phyloP scores from a whole-genome alignment of 2,329 filamentous ascomycete species.

The Penicillium frequentans region DNA sequence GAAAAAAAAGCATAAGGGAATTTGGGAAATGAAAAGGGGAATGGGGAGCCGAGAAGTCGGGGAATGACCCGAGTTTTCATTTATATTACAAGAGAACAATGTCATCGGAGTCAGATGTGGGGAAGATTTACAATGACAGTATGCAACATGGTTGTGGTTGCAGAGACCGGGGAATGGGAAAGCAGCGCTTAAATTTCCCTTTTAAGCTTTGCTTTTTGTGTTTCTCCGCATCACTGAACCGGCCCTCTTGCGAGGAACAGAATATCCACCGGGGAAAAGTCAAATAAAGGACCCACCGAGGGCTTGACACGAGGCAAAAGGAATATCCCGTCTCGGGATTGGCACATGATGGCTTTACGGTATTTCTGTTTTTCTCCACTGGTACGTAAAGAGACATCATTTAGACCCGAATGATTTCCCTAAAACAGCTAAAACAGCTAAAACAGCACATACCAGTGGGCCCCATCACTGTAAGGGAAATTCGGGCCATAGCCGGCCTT shows the following conservation, averaged over 20 bases:
- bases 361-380: not conserved
- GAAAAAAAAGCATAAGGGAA: not conserved
- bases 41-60: not conserved
- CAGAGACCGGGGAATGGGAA: not conserved
- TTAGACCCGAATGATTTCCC: not conserved
- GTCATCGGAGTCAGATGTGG: not conserved
- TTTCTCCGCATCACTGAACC: constrained; percentile 3
- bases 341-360: constrained; percentile 1
- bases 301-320: constrained; percentile 16
- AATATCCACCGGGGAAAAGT: constrained; percentile 15
- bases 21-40: not conserved
- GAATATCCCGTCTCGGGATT: constrained; percentile 8
- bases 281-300: constrained; percentile 5
- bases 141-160: not conserved
- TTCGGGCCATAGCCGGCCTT: constrained; percentile 13
- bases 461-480: not conserved
- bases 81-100: not conserved
- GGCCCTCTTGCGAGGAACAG: not conserved
- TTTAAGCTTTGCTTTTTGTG: constrained; percentile 13
- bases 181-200: constrained; percentile 14
- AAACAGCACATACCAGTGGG: not conserved
- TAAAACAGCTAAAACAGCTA: not conserved
- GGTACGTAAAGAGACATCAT: too few relatives aligned
- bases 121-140: not conserved
- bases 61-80: not conserved